A percentile compares a stretch with the other conserved stretches of the same genome.
phyloP scores from a whole-genome alignment of 441 rosid genomes.

The Breynia disticha region DNA sequence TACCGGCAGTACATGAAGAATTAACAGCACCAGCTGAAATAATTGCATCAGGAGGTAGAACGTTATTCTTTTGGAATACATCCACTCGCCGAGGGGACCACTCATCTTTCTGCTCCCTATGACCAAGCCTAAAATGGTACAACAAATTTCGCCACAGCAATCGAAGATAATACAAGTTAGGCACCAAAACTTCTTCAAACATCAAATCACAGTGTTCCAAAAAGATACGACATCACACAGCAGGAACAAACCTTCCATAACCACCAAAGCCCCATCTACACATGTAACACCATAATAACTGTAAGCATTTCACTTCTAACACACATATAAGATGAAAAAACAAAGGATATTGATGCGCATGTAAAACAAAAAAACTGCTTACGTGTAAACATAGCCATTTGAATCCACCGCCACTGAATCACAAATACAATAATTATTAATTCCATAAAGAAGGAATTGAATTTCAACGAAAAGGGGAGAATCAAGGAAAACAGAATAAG shows the following conservation, averaged over 20 bases:
- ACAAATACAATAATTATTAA: conserved; percentile 11
- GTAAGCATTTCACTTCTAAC: conserved; percentile 2
- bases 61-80: conserved; percentile 60
- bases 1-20: conserved; percentile 95
- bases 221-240: conserved; percentile 3
- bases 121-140: conserved; percentile 68
- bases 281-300: conserved; percentile 15
- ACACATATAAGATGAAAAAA: conserved; percentile 4
- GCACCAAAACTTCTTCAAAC: conserved; percentile 1
- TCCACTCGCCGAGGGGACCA: conserved; percentile 94
- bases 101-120: conserved; percentile 98
- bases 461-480: neutral
- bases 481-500: neutral
- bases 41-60: conserved; percentile 70
- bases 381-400: conserved; percentile 93
- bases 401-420: conserved; percentile 80
- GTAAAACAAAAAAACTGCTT: conserved; percentile 23
- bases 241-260: conserved; percentile 77
- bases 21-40: conserved; percentile 80
- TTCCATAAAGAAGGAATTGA: too few species aligned
- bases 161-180: conserved; percentile 1
- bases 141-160: conserved; percentile 14
- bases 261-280: conserved; percentile 98
- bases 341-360: conserved; percentile 3
- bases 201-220: conserved; percentile 1